Evolutionary conservation across 257 asterid species (phyloP).

Genomic region (Gynochthodes officinalis): DNA sequence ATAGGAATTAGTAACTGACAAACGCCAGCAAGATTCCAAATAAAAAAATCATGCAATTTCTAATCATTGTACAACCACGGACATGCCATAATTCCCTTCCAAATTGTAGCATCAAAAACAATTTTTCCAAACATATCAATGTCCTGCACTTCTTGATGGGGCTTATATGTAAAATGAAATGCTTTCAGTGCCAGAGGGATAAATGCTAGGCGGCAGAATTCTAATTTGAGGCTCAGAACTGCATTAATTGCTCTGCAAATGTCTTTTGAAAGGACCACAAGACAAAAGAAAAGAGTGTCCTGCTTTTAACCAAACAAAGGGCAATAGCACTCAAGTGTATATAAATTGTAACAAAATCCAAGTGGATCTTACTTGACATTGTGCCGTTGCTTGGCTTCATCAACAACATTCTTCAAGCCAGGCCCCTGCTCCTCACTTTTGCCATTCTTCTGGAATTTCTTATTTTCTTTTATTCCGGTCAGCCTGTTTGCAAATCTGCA

Average conservation of each 20-base stretch:
- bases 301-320: neutral
- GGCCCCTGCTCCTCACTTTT: constrained; percentile 38
- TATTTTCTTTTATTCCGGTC: constrained; percentile 77
- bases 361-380: constrained; percentile 54
- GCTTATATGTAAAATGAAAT: neutral
- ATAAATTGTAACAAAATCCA: neutral
- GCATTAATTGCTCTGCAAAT: neutral
- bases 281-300: neutral
- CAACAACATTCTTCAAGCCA: constrained; percentile 72
- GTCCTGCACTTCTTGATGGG: neutral
- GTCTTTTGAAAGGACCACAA: neutral
- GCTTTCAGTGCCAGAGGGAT: neutral
- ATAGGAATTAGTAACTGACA: neutral
- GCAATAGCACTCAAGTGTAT: neutral
- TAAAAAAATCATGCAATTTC: neutral
- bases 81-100: too few species aligned
- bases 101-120: too few species aligned
- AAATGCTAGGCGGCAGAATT: neutral
- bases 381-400: constrained; percentile 57
- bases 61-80: neutral
- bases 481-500: constrained; percentile 85
- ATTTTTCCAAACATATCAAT: neutral
- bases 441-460: constrained; percentile 64
- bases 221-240: neutral
- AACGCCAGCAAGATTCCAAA: neutral